Conservation (phyloP, 148 eudicot species). For the Linanthus parryae region DNA sequence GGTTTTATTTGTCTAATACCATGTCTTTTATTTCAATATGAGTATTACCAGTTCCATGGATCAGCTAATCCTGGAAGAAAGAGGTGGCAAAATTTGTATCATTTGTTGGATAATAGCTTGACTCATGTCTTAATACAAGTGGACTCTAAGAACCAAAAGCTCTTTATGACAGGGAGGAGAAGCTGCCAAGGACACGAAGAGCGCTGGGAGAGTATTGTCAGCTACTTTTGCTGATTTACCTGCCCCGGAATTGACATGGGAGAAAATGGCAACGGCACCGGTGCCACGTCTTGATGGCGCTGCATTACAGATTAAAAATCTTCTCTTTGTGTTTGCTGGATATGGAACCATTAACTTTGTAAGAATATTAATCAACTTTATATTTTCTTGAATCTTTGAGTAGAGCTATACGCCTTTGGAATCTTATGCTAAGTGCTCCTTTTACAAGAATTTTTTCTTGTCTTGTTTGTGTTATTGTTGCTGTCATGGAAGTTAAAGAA, state of each 20-base stretch:
- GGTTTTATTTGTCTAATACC: too few species aligned
- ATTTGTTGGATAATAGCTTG: too few species aligned
- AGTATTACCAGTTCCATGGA: too few species aligned
- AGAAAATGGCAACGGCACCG: conserved; percentile 75
- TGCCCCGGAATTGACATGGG: conserved; percentile 75
- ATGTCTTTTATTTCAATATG: too few species aligned
- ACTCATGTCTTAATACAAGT: too few species aligned
- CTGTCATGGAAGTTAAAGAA: too few species aligned
- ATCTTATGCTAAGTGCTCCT: neutral
- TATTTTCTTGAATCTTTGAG: neutral
- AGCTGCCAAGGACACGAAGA: conserved; percentile 20
- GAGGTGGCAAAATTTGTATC: too few species aligned
- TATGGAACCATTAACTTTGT: conserved; percentile 88
- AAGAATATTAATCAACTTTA: conserved; percentile 19
- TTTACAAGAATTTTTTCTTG: neutral
- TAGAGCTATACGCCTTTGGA: neutral
- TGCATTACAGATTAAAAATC: conserved; percentile 82
- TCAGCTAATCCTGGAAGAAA: too few species aligned
- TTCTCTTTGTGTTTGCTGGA: conserved; percentile 89
- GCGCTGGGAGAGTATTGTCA: conserved; percentile 46
- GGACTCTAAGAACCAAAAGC: too few species aligned
- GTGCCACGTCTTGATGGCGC: conserved; percentile 98
- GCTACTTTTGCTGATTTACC: conserved; percentile 93
- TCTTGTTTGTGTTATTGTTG: too few species aligned
- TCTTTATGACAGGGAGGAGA: conserved; percentile 31